phyloP scores from a whole-genome alignment of 2,329 filamentous ascomycete species.

The Trichoderma polysporum region DNA sequence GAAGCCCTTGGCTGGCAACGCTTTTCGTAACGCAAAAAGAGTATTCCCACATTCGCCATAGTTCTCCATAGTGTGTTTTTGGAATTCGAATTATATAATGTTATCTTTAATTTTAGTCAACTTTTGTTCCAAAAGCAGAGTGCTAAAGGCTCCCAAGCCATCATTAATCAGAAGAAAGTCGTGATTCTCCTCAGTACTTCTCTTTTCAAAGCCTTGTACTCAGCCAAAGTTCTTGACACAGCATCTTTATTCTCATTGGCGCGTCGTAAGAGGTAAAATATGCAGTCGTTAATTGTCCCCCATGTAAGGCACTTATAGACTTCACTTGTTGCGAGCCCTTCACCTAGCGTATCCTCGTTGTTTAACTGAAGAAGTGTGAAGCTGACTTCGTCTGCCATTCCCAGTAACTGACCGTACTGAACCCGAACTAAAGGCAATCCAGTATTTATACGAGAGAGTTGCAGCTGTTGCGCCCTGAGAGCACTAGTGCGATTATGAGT shows the following conservation, averaged over 20 bases:
- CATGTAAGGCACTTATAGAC: conserved; percentile 44
- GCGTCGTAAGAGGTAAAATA: conserved; percentile 39
- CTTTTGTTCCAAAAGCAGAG: neutral
- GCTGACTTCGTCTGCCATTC: conserved; percentile 58
- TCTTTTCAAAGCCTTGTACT: conserved; percentile 32
- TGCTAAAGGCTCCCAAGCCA: neutral
- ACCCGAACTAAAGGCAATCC: conserved; percentile 36
- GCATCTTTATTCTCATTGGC: conserved; percentile 43
- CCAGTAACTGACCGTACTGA: conserved; percentile 54
- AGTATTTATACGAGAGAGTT: conserved; percentile 39
- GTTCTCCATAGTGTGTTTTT: too few species aligned
- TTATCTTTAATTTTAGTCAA: neutral
- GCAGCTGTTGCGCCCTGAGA: conserved; percentile 43
- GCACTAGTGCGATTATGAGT: conserved; percentile 50
- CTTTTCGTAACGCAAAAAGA: too few species aligned
- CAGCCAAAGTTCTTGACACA: conserved; percentile 33
- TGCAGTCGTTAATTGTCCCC: conserved; percentile 40
- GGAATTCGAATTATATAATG: too few species aligned
- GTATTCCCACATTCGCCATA: too few species aligned
- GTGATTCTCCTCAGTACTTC: conserved; percentile 35
- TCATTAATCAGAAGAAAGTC: neutral
- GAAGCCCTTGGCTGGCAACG: too few species aligned
- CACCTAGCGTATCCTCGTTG: conserved; percentile 1
- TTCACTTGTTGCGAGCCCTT: conserved; percentile 28
- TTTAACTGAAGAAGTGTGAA: conserved; percentile 46